Conservation (phyloP, 148 eudicot species). For the Oxyria digyna region DNA sequence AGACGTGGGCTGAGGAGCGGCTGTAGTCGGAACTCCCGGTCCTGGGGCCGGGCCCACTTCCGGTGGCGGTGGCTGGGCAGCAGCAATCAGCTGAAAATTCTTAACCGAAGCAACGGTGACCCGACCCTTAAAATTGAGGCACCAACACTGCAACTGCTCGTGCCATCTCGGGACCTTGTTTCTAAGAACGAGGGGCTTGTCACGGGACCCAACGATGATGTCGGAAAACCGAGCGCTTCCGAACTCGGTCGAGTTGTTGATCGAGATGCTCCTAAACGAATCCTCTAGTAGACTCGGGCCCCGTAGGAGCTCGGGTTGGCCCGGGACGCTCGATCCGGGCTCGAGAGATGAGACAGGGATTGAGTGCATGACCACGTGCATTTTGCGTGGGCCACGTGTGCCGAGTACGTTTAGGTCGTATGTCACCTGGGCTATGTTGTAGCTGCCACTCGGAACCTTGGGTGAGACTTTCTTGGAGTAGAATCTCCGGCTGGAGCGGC, state of each 20-base stretch:
- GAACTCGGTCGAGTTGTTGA: constrained; percentile 29
- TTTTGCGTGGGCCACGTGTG: constrained; percentile 77
- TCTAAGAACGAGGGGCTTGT: constrained; percentile 24
- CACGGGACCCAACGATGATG: constrained; percentile 16
- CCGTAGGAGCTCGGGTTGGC: constrained; percentile 61
- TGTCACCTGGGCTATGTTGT: constrained; percentile 60
- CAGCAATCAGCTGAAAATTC: constrained; percentile 37
- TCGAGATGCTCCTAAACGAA: constrained; percentile 52
- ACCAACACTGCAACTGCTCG: constrained; percentile 42
- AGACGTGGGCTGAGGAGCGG: constrained; percentile 5
- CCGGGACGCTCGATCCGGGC: constrained; percentile 74
- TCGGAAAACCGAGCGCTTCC: constrained; percentile 33
- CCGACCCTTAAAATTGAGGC: constrained; percentile 39
- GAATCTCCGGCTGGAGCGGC: constrained; percentile 61
- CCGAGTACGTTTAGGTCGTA: constrained; percentile 87
- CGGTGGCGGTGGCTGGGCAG: constrained; percentile 14
- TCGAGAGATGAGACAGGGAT: constrained; percentile 55
- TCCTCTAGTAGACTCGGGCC: constrained; percentile 32
- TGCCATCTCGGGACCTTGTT: constrained; percentile 47
- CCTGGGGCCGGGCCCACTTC: too few relatives aligned
- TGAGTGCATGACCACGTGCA: constrained; percentile 68
- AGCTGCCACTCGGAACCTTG: constrained; percentile 50
- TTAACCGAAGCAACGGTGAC: constrained; percentile 39
- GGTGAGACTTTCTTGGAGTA: constrained; percentile 75
- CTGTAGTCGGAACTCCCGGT: background rate